phyloP scores from a whole-genome alignment of 2,329 filamentous ascomycete genomes.

The Mycocentrospora acerina region DNA sequence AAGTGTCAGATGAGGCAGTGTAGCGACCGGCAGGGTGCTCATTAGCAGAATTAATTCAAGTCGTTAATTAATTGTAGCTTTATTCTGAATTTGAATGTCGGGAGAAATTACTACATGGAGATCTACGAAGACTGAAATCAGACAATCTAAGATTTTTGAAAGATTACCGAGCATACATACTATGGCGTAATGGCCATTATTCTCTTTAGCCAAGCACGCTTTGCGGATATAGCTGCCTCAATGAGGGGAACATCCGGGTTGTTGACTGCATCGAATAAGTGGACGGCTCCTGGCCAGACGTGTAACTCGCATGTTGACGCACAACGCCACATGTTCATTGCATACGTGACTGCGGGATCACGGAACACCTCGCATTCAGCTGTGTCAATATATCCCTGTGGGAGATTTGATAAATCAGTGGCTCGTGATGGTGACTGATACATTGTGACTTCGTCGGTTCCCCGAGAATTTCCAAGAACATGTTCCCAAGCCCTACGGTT shows the following conservation, averaged over 20 bases:
- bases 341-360: constrained; percentile 16
- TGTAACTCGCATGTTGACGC: constrained; percentile 21
- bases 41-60: too few relatives aligned
- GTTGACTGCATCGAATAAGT: constrained; percentile 15
- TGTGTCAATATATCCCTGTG: constrained; percentile 17
- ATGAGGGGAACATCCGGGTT: constrained; percentile 8
- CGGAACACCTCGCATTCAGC: constrained; percentile 25
- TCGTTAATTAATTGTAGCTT: too few relatives aligned
- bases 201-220: too few relatives aligned
- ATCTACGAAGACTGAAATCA: too few relatives aligned
- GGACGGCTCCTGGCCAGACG: constrained; percentile 16
- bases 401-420: constrained; percentile 13
- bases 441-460: constrained; percentile 8
- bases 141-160: too few relatives aligned
- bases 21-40: too few relatives aligned
- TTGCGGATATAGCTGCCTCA: constrained; percentile 8
- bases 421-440: too few relatives aligned
- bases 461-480: constrained; percentile 9
- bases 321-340: constrained; percentile 18
- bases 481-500: constrained; percentile 13
- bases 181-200: too few relatives aligned
- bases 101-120: too few relatives aligned
- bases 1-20: too few relatives aligned
- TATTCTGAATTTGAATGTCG: too few relatives aligned
- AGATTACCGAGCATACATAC: too few relatives aligned